A percentile compares a stretch with the other conserved stretches of the same genome.
Conservation (phyloP, 192 early-diverging fungal species). For the Linderina pennispora region DNA sequence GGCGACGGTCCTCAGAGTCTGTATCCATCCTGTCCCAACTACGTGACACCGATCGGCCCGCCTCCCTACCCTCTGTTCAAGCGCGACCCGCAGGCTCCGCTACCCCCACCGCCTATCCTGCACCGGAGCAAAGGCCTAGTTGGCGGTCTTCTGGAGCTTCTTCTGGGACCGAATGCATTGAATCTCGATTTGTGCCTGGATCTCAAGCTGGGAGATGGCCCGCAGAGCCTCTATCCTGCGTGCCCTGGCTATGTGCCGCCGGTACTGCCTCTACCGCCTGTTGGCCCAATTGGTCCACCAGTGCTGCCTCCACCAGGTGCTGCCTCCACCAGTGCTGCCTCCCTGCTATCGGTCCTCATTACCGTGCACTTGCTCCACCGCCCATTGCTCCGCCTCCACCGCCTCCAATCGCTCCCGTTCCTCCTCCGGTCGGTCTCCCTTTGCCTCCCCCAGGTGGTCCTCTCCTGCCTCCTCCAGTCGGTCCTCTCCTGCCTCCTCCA, state of each 20-base stretch:
- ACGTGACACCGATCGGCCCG: slow-evolving; percentile 28
- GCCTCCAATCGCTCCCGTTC: not conserved
- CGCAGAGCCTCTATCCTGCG: slow-evolving; percentile 35
- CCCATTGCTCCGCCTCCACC: not conserved
- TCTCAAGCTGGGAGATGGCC: slow-evolving; percentile 40
- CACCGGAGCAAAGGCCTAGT: slow-evolving; percentile 39
- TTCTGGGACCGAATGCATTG: slow-evolving; percentile 38
- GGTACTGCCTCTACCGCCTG: slow-evolving; percentile 30
- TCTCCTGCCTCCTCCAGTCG: not conserved
- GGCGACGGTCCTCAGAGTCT: slow-evolving; percentile 45
- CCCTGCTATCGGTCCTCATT: no score
- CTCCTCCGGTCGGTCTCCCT: slow-evolving; percentile 5
- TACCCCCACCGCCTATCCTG: slow-evolving; percentile 20
- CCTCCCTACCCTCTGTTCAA: slow-evolving; percentile 23
- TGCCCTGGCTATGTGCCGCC: slow-evolving; percentile 36
- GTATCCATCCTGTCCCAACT: slow-evolving; percentile 42
- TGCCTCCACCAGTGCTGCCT: not conserved
- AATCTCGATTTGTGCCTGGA: slow-evolving; percentile 35
- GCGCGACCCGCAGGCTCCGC: slow-evolving; percentile 27
- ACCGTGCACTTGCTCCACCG: not conserved
- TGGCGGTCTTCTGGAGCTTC: slow-evolving; percentile 32
- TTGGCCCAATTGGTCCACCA: slow-evolving; percentile 6
- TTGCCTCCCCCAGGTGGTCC: not conserved
- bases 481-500: not conserved
- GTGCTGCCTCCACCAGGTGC: not conserved